These are phyloP conservation scores for Boletellus sp. DNA, from an alignment of 768 basidiomycete species.

Conservation along the genomic window DNA sequence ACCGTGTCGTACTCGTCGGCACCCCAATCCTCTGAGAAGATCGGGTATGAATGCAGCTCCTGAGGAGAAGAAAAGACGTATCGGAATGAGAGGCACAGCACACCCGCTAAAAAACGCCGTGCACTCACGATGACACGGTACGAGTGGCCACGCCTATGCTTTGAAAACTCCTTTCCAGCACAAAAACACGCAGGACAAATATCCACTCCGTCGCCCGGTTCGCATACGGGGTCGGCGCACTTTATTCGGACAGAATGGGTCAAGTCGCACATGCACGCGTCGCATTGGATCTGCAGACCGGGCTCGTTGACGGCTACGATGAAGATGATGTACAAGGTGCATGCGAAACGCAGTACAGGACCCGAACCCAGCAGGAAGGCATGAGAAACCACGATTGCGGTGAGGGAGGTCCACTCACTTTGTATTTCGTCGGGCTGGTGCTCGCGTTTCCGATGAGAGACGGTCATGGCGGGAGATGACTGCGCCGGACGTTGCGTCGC, in stretches of 20 bases:
- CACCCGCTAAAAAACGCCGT: background rate
- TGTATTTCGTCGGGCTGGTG: conserved; percentile 62
- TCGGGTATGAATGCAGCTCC: conserved; percentile 96
- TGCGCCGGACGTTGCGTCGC: background rate
- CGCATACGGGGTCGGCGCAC: conserved; percentile 83
- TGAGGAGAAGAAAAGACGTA: conserved; percentile 29
- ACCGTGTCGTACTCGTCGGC: conserved; percentile 79
- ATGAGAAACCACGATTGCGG: conserved; percentile 27
- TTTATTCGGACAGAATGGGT: conserved; percentile 97
- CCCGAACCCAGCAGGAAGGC: background rate
- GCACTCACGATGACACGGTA: conserved; percentile 84
- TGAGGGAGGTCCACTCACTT: conserved; percentile 41
- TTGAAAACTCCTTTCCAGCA: conserved; percentile 82
- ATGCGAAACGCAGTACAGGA: no score
- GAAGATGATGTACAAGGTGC: no score
- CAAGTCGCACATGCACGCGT: conserved; percentile 79
- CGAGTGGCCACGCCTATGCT: conserved; percentile 80
- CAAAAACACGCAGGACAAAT: conserved; percentile 93
- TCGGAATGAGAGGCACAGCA: background rate
- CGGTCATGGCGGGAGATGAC: conserved; percentile 44
- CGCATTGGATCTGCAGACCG: conserved; percentile 80
- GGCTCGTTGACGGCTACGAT: conserved; percentile 70
- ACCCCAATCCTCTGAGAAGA: conserved; percentile 94
- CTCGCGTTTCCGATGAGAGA: conserved; percentile 68
- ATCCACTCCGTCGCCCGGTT: conserved; percentile 78